phyloP scores from a whole-genome alignment of 768 basidiomycete species.

The Mycena alexandri region DNA sequence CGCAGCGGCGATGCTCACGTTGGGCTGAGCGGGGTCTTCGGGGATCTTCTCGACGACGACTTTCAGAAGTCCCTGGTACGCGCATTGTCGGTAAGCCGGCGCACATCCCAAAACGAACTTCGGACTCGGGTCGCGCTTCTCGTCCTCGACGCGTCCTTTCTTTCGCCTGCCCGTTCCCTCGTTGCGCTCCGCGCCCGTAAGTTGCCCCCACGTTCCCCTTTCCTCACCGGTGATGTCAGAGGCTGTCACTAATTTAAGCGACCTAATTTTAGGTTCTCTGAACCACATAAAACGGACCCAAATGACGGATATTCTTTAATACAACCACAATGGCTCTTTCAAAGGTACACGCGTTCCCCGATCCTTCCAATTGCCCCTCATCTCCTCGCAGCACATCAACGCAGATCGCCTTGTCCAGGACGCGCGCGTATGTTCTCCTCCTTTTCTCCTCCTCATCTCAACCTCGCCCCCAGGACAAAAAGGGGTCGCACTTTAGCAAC shows the following conservation, averaged over 20 bases:
- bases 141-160: too few species aligned
- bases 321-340: conserved; percentile 70
- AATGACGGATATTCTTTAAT: too few species aligned
- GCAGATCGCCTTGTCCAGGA: conserved; percentile 73
- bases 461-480: conserved; percentile 60
- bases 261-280: not conserved
- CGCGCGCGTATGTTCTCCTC: conserved; percentile 57
- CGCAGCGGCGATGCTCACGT: too few species aligned
- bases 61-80: too few species aligned
- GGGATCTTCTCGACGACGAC: too few species aligned
- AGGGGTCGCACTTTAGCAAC: conserved; percentile 47
- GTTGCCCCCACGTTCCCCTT: too few species aligned
- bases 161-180: too few species aligned
- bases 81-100: too few species aligned
- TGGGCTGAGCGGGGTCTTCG: too few species aligned
- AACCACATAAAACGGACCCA: conserved; percentile 21
- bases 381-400: conserved; percentile 68
- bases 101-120: too few species aligned
- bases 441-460: conserved; percentile 10
- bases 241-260: not conserved
- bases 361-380: not conserved
- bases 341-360: conserved; percentile 54
- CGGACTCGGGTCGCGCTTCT: too few species aligned
- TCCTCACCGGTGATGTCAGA: not conserved
- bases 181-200: too few species aligned